Percentiles rank a stretch among this genome's conserved stretches.
Conservation (phyloP, 768 basidiomycete species). For the Sistotremastrum niveocremeum region DNA sequence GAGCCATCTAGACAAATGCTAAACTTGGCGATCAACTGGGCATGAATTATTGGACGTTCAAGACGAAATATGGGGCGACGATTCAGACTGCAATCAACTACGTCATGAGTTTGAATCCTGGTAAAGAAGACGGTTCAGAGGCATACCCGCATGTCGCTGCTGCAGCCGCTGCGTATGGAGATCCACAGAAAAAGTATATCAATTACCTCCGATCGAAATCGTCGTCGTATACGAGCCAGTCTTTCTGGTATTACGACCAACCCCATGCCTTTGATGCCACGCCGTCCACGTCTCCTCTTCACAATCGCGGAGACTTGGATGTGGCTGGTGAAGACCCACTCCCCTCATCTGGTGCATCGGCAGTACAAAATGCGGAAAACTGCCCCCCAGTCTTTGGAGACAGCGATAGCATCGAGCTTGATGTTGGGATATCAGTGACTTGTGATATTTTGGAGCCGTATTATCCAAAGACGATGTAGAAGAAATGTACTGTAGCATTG, state of each 20-base stretch:
- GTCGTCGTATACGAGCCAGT: conserved; percentile 20
- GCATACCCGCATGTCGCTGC: conserved; percentile 45
- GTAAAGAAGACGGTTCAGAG: conserved; percentile 28
- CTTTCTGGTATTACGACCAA: conserved; percentile 39
- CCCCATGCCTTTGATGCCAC: conserved; percentile 13
- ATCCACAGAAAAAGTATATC: conserved; percentile 40
- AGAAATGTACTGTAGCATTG: too few relatives aligned
- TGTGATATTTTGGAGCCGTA: too few relatives aligned
- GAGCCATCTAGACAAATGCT: conserved; percentile 28
- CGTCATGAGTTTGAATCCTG: conserved; percentile 31
- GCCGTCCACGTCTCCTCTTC: too few relatives aligned
- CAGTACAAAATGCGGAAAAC: too few relatives aligned
- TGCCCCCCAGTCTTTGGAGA: too few relatives aligned
- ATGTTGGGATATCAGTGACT: too few relatives aligned
- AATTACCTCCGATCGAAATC: conserved; percentile 25
- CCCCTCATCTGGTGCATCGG: too few relatives aligned
- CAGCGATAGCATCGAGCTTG: too few relatives aligned
- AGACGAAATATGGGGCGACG: conserved; percentile 34
- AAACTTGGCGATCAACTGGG: conserved; percentile 41
- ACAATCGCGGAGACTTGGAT: too few relatives aligned
- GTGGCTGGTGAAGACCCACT: too few relatives aligned
- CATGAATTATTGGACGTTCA: conserved; percentile 30
- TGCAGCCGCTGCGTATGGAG: conserved; percentile 46
- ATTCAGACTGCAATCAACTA: conserved; percentile 48
- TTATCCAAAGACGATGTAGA: too few relatives aligned